Evolutionary conservation across 495 filamentous ascomycete species (phyloP).

Genomic region (Elasticomyces elasticus): DNA sequence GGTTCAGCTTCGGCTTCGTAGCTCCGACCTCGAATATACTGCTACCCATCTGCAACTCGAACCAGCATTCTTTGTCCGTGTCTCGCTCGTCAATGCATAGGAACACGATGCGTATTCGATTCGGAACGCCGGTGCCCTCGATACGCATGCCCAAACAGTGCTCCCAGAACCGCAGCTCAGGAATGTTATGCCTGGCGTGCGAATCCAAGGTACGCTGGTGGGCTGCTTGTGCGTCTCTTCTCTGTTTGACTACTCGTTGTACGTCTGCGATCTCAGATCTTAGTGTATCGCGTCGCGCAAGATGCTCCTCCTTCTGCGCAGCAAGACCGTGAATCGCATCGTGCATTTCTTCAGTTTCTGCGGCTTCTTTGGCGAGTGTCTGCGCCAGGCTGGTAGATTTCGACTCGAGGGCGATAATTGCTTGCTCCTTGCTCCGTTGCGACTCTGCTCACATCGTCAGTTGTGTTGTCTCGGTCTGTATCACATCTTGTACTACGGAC

Average conservation of each 20-base stretch:
- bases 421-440: conserved; percentile 74
- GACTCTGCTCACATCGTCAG: conserved; percentile 52
- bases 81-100: conserved; percentile 78
- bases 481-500: conserved; percentile 40
- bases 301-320: conserved; percentile 63
- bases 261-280: conserved; percentile 68
- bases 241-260: conserved; percentile 57
- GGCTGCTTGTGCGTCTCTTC: conserved; percentile 49
- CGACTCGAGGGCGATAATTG: conserved; percentile 73
- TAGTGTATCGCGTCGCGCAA: conserved; percentile 60
- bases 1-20: conserved; percentile 65
- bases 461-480: background rate
- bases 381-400: conserved; percentile 69
- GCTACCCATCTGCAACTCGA: conserved; percentile 72
- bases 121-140: conserved; percentile 61
- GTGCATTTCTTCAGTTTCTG: conserved; percentile 83
- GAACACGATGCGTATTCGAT: conserved; percentile 84
- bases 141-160: conserved; percentile 79
- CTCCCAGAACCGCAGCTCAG: conserved; percentile 93
- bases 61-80: conserved; percentile 85
- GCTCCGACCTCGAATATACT: conserved; percentile 76
- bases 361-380: conserved; percentile 72
- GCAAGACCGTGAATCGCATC: conserved; percentile 64
- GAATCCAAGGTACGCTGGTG: conserved; percentile 60
- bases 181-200: conserved; percentile 75